Evolutionary conservation across 2,329 filamentous ascomycete genomes (phyloP).

Genomic region (Lasiodiplodia hormozganensis): DNA sequence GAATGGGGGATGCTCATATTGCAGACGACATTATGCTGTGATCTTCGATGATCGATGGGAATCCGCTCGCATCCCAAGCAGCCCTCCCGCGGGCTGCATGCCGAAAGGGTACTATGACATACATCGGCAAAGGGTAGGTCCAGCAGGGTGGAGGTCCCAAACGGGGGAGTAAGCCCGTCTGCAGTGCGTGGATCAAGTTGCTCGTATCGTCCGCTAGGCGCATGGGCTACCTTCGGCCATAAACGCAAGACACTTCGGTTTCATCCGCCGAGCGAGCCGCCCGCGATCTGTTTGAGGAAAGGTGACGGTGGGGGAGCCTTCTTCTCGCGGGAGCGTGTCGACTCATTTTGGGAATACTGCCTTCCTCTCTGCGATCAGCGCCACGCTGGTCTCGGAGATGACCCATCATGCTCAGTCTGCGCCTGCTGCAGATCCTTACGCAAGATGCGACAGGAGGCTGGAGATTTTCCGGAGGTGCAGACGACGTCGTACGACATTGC

Average conservation of each 20-base stretch:
- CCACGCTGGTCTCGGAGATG: constrained; percentile 29
- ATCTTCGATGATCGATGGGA: constrained; percentile 30
- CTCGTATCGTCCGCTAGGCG: constrained; percentile 25
- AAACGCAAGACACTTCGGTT: constrained; percentile 26
- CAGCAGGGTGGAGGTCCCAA: constrained; percentile 22
- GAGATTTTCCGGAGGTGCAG: constrained; percentile 31
- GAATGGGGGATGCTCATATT: constrained; percentile 28
- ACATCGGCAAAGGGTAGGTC: constrained; percentile 12
- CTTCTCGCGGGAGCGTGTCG: constrained; percentile 19
- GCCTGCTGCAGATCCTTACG: constrained; percentile 29
- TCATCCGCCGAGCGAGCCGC: constrained; percentile 28
- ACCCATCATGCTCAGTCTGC: constrained; percentile 20
- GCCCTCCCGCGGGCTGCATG: constrained; percentile 27
- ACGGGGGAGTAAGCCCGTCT: constrained; percentile 17
- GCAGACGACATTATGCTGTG: constrained; percentile 27
- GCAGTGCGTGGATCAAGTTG: constrained; percentile 19
- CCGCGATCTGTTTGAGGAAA: constrained; percentile 19
- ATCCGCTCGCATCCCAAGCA: constrained; percentile 26
- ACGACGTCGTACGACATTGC: constrained; percentile 28
- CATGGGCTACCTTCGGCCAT: constrained; percentile 25
- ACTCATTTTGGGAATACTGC: constrained; percentile 18
- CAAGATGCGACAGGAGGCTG: constrained; percentile 30
- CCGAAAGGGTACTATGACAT: constrained; percentile 25
- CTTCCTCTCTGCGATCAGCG: constrained; percentile 25
- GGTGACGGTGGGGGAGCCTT: constrained; percentile 7